Percentiles rank a stretch among this genome's conserved stretches.
These are phyloP conservation scores for Olyra latifolia DNA, from an alignment of 176 grass and related monocot genomes.

Conservation along the genomic window DNA sequence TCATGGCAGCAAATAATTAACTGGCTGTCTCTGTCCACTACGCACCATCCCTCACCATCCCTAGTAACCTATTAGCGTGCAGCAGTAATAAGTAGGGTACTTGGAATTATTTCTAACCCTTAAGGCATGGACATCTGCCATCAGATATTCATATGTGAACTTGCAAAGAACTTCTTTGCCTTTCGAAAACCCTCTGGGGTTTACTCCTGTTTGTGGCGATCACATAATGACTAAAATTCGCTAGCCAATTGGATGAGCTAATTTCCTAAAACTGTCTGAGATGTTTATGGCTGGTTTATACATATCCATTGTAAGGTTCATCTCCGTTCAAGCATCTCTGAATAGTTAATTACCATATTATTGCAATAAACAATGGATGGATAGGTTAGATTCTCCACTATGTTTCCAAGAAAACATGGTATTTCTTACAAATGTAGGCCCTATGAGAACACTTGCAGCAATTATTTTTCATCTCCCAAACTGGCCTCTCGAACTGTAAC, in stretches of 20 bases:
- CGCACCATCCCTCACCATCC: background rate
- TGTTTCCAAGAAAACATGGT: background rate
- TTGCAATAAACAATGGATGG: background rate
- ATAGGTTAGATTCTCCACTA: background rate
- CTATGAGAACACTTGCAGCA: background rate
- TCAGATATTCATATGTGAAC: background rate
- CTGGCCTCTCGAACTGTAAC: background rate
- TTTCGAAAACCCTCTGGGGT: background rate
- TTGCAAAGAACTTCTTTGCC: background rate
- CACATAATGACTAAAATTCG: no score
- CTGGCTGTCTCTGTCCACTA: background rate
- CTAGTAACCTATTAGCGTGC: background rate
- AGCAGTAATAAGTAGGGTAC: background rate
- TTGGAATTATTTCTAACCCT: background rate
- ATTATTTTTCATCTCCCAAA: background rate
- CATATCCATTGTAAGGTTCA: background rate
- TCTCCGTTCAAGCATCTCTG: background rate
- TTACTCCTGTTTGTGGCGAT: background rate
- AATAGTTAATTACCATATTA: background rate
- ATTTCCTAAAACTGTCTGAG: background rate
- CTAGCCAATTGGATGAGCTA: background rate
- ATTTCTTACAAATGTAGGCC: background rate
- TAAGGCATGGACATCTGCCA: background rate
- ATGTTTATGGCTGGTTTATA: background rate
- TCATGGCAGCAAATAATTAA: slow-evolving; percentile 11